Evolutionary conservation across 345 rosid species (phyloP), one percentile per base, ranked within the genome.

Genomic region (Clarkia xantiana): DNA sequence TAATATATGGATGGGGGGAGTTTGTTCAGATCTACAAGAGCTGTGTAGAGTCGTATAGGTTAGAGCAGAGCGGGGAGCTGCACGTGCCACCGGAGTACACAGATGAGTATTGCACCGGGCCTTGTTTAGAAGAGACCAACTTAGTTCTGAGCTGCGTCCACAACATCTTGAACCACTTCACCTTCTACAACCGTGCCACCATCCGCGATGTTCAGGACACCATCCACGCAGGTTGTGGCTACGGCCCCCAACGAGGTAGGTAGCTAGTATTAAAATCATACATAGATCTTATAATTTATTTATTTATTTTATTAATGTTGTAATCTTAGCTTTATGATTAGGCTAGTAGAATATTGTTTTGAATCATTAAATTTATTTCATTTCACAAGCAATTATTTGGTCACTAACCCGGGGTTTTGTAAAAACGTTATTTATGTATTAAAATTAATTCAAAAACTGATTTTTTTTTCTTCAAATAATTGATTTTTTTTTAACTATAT

Each of bases 161-260:
- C 22, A 57, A 60, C 55, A 53, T 91, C 39, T 40, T 81, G 67
- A 45, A n/a, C 18, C 58, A 80, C 70, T 91, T 80, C 54, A 7
- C 53, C 47, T 86, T 91, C 73, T 74, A 71, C 63, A 91, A 86
- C 48, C 73, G 53, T 40, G 94, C 98, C 43, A 86, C 96, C 15
- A 56, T 78, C 55, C 10, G 15, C 8, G 83, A 64, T 42, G 52
- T 91, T 49, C 62, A 70, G 56, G 76, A 79, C 60, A 80, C 93
- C 4, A 69, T 86, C 59, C 67, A 74, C 25, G 76, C 73, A 2
- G 94, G 76, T n/a, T 91, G 96, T 53, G 45, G 96, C 71, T 61
- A 73, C 47, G 96, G 98, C 55, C 67, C 75, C 6, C 69, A 76
- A 43, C 71, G 93, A 82, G 86, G 86, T 78, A 51, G 18, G 5